A percentile compares a stretch with the other conserved stretches of the same genome.
Conservation (phyloP, 1,284 basidiomycete genomes). For the Irpex sp. region DNA sequence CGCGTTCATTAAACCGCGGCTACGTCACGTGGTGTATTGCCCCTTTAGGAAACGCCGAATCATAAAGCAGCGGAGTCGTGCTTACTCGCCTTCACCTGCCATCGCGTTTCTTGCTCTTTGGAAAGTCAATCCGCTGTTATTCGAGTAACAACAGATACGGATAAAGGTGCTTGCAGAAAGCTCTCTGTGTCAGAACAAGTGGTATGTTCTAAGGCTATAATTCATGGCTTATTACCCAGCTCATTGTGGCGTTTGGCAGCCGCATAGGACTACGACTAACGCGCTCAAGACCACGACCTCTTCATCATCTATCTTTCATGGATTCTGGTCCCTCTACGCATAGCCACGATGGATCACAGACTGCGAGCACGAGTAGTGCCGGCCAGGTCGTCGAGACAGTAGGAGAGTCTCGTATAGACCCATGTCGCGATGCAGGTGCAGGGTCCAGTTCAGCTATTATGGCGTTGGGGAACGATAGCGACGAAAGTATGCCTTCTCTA, state of each 20-base stretch:
- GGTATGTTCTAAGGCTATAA: not conserved
- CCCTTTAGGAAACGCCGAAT: too few species aligned
- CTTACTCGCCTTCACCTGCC: too few species aligned
- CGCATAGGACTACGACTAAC: not conserved
- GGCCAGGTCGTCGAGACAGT: not conserved
- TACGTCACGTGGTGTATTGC: not conserved
- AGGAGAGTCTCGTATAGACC: not conserved
- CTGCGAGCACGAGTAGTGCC: not conserved
- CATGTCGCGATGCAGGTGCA: not conserved
- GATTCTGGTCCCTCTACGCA: not conserved
- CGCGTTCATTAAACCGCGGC: too few species aligned
- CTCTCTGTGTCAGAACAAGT: not conserved
- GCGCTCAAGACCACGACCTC: not conserved
- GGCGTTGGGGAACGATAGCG: not conserved
- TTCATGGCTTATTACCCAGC: not conserved
- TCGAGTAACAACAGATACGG: too few species aligned
- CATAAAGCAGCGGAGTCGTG: too few species aligned
- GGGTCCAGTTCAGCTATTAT: not conserved
- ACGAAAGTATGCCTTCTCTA: conserved; percentile 1
- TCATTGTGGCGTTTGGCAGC: not conserved
- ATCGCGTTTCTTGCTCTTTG: too few species aligned
- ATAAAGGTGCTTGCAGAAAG: too few species aligned
- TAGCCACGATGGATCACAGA: not conserved
- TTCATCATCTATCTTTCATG: not conserved
- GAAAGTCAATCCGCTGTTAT: too few species aligned